Evolutionary conservation across 106 monocot species (phyloP).

Genomic region (Xerophyta viscosa): DNA sequence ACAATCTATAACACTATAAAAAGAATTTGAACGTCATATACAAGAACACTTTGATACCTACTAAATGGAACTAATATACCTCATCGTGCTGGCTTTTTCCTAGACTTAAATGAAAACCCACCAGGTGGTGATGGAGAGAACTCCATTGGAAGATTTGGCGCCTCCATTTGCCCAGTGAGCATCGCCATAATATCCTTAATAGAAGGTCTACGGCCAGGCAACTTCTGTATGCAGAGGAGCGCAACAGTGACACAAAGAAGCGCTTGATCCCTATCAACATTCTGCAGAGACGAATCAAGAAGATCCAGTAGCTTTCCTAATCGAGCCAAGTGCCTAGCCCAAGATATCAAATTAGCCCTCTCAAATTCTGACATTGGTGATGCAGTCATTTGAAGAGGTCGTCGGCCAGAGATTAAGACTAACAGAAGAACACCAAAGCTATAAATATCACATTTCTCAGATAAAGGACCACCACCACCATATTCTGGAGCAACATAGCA

Average conservation of each 20-base stretch:
- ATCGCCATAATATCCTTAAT: conserved; percentile 69
- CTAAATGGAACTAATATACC: background rate
- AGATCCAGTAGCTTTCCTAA: conserved; percentile 63
- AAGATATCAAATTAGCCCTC: conserved; percentile 84
- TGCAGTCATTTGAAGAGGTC: conserved; percentile 78
- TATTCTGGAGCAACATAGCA: conserved; percentile 93
- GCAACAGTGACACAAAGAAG: conserved; percentile 82
- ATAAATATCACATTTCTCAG: conserved; percentile 93
- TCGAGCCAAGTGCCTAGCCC: conserved; percentile 76
- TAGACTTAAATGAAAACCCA: conserved; percentile 51
- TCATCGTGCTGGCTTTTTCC: conserved; percentile 56
- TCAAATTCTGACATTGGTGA: conserved; percentile 93
- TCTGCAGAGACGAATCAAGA: conserved; percentile 46
- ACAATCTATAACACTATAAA: too few relatives aligned
- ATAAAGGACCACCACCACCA: conserved; percentile 55
- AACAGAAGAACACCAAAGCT: conserved; percentile 90
- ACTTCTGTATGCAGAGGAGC: conserved; percentile 80
- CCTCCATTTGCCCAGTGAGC: conserved; percentile 68
- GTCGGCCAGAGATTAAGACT: conserved; percentile 81
- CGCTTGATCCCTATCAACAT: conserved; percentile 61
- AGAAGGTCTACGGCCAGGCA: conserved; percentile 53
- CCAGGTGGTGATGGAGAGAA: conserved; percentile 85
- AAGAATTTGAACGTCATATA: background rate
- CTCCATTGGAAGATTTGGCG: conserved; percentile 69
- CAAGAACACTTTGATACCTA: background rate